Percentiles rank a stretch among this genome's conserved stretches.
phyloP scores from a whole-genome alignment of 2,329 filamentous ascomycete species.

The Westerdykella aurantiaca region DNA sequence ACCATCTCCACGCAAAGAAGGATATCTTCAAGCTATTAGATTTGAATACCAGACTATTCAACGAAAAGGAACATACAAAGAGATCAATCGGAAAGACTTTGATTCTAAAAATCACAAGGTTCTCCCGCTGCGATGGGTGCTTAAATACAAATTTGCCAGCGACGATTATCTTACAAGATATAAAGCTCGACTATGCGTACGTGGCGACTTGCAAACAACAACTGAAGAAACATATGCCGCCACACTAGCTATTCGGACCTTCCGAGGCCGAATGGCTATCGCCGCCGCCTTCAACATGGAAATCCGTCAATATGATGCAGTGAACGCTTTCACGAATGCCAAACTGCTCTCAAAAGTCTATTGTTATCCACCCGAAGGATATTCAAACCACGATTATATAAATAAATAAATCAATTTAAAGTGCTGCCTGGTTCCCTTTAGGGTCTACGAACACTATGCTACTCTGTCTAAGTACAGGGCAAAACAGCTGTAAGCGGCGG shows the following conservation, averaged over 20 bases:
- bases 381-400: conserved; percentile 4
- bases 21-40: background rate
- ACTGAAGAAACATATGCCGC: conserved; percentile 11
- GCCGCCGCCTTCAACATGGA: conserved; percentile 13
- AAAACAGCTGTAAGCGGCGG: too few relatives aligned
- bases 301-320: conserved; percentile 13
- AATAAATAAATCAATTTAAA: too few relatives aligned
- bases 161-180: conserved; percentile 10
- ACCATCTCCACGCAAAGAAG: background rate
- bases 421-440: too few relatives aligned
- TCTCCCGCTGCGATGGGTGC: conserved; percentile 8
- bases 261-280: conserved; percentile 17
- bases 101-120: too few relatives aligned
- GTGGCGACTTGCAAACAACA: conserved; percentile 9
- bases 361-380: conserved; percentile 11
- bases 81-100: too few relatives aligned
- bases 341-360: conserved; percentile 7
- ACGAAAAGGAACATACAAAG: too few relatives aligned
- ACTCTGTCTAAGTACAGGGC: too few relatives aligned
- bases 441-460: too few relatives aligned
- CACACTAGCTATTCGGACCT: conserved; percentile 14
- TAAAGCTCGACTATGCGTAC: conserved; percentile 11
- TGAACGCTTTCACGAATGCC: conserved; percentile 20
- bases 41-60: too few relatives aligned
- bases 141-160: conserved; percentile 12